Percentiles rank a stretch among this genome's conserved stretches.
These are phyloP conservation scores for Amanita subjunquillea DNA, from an alignment of 768 basidiomycete genomes.

Conservation along the genomic window DNA sequence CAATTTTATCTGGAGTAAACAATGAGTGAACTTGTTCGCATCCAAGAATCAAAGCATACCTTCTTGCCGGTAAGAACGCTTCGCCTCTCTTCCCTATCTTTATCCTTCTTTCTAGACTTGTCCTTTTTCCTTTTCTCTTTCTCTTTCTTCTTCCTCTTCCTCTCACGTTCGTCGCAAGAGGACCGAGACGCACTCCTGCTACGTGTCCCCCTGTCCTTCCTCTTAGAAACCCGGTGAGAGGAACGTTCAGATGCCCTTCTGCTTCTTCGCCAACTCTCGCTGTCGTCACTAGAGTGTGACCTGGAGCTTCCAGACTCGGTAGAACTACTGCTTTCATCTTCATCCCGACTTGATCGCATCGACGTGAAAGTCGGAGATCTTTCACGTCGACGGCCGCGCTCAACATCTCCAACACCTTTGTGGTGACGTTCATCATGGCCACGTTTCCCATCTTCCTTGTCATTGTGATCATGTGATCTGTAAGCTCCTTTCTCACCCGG, in stretches of 20 bases:
- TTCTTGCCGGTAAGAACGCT: conserved; percentile 56
- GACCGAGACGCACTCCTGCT: conserved; percentile 3
- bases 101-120: conserved; percentile 19
- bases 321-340: conserved; percentile 1
- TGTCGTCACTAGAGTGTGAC: conserved; percentile 2
- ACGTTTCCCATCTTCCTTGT: background rate
- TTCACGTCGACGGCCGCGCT: background rate
- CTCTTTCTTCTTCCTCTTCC: conserved; percentile 24
- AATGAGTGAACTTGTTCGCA: conserved; percentile 1
- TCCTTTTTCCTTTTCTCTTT: conserved; percentile 20
- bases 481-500: background rate
- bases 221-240: background rate
- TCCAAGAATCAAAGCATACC: conserved; percentile 18
- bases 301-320: background rate
- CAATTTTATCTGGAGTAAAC: conserved; percentile 39
- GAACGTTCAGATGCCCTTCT: background rate
- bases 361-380: background rate
- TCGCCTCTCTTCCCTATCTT: conserved; percentile 34
- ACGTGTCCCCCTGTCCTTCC: conserved; percentile 14
- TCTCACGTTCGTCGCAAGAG: conserved; percentile 15
- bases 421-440: background rate
- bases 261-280: background rate
- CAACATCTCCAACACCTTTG: background rate
- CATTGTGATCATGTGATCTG: background rate
- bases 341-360: background rate